Percentiles rank a stretch among this genome's conserved stretches.
Evolutionary conservation across 345 rosid genomes (phyloP).

Genomic region (Turritis glabra): DNA sequence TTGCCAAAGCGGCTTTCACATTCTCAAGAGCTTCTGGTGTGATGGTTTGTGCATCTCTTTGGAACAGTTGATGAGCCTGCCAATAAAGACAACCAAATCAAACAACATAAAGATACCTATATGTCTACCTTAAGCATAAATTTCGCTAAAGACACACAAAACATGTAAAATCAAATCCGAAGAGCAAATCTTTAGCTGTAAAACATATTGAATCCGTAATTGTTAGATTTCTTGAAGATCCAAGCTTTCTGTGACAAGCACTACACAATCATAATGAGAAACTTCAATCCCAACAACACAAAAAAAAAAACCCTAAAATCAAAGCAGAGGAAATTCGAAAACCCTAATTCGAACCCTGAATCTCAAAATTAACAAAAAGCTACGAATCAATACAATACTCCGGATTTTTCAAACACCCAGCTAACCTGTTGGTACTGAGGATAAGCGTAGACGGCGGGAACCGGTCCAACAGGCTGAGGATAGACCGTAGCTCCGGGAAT

Average conservation of each 20-base stretch:
- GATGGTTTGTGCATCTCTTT: constrained; percentile 89
- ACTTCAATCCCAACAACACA: neutral
- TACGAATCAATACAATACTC: constrained; percentile 5
- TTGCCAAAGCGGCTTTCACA: constrained; percentile 95
- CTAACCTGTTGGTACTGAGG: constrained; percentile 87
- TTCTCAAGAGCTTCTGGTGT: constrained; percentile 97
- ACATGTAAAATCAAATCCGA: neutral
- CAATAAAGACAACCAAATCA: constrained; percentile 32
- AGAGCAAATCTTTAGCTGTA: constrained; percentile 6
- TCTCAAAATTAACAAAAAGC: neutral
- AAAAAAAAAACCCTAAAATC: neutral
- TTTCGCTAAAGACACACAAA: neutral
- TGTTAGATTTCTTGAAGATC: neutral
- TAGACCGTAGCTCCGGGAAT: constrained; percentile 50
- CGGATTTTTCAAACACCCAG: neutral
- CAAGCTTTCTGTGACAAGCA: neutral
- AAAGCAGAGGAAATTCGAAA: constrained; percentile 7
- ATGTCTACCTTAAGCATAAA: neutral
- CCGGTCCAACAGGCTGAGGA: constrained; percentile 52
- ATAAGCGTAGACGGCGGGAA: constrained; percentile 60
- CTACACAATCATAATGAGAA: neutral
- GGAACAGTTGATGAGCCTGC: constrained; percentile 92
- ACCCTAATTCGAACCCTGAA: constrained; percentile 26
- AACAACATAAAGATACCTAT: neutral
- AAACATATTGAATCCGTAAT: constrained; percentile 8